These are phyloP conservation scores for Mycena crocata DNA, from an alignment of 768 basidiomycete genomes.

Conservation along the genomic window DNA sequence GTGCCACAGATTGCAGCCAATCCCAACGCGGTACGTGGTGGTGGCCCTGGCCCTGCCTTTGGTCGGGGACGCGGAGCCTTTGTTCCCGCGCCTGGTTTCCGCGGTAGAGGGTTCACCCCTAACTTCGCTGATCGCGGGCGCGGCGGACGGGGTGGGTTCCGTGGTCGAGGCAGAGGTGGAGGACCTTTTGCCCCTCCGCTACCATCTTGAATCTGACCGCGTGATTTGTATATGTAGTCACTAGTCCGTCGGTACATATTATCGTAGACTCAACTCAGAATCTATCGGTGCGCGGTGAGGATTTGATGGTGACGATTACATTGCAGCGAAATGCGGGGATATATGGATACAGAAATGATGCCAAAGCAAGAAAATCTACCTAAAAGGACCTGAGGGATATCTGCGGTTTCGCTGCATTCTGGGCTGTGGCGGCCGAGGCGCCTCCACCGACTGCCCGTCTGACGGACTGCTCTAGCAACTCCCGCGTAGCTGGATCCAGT, in stretches of 20 bases:
- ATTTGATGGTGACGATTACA: slow-evolving; percentile 5
- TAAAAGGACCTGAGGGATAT: slow-evolving; percentile 83
- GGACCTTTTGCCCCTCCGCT: slow-evolving; percentile 27
- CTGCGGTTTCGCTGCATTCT: slow-evolving; percentile 70
- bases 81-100: slow-evolving; percentile 20
- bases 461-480: slow-evolving; percentile 80
- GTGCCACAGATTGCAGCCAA: background rate
- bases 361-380: slow-evolving; percentile 7
- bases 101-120: slow-evolving; percentile 29
- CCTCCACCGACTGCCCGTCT: slow-evolving; percentile 75
- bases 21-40: slow-evolving; percentile 18
- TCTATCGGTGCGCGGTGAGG: background rate
- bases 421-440: slow-evolving; percentile 40
- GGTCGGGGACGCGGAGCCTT: slow-evolving; percentile 25
- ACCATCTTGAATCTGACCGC: background rate
- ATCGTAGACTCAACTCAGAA: background rate
- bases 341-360: slow-evolving; percentile 13
- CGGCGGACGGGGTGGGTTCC: slow-evolving; percentile 28
- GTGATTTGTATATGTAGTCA: background rate
- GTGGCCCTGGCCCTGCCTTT: slow-evolving; percentile 20
- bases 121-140: slow-evolving; percentile 26
- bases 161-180: slow-evolving; percentile 27
- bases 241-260: background rate
- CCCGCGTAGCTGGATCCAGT: slow-evolving; percentile 67
- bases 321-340: background rate